Conservation (phyloP, 2,329 filamentous ascomycete species). For the Cyphellophora attinorum region DNA sequence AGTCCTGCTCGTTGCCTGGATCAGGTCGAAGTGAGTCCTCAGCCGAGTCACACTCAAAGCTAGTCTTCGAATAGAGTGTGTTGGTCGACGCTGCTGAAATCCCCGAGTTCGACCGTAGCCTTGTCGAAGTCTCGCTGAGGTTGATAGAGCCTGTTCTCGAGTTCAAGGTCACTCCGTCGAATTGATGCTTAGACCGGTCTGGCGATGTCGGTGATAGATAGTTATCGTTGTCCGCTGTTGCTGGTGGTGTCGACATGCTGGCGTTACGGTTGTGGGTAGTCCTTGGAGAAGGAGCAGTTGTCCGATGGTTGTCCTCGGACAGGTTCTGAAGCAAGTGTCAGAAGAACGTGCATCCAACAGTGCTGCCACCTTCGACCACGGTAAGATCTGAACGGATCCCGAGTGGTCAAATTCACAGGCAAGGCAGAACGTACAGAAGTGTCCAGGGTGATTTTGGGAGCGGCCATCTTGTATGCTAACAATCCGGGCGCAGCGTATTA, state of each 20-base stretch:
- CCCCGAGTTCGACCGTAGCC: constrained; percentile 22
- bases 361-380: not conserved
- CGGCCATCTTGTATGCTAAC: too few species aligned
- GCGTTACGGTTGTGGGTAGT: constrained; percentile 7
- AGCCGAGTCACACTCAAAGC: constrained; percentile 13
- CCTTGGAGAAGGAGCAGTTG: constrained; percentile 5
- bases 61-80: constrained; percentile 14
- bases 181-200: constrained; percentile 18
- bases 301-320: constrained; percentile 6
- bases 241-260: constrained; percentile 17
- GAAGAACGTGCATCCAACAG: not conserved
- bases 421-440: constrained; percentile 14
- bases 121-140: constrained; percentile 19
- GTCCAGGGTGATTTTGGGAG: constrained; percentile 15
- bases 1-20: constrained; percentile 67
- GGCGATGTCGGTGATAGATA: constrained; percentile 23
- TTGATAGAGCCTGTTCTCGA: constrained; percentile 31
- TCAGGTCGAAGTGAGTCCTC: constrained; percentile 65
- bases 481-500: too few species aligned
- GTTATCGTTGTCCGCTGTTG: constrained; percentile 13
- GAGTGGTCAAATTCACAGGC: not conserved
- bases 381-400: not conserved
- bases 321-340: constrained; percentile 8
- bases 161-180: constrained; percentile 35
- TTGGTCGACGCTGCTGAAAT: constrained; percentile 14